Evolutionary conservation across 371 early-diverging fungal species (phyloP), one percentile per base, ranked within the genome.

Genomic region (Mucor velutinosus): DNA sequence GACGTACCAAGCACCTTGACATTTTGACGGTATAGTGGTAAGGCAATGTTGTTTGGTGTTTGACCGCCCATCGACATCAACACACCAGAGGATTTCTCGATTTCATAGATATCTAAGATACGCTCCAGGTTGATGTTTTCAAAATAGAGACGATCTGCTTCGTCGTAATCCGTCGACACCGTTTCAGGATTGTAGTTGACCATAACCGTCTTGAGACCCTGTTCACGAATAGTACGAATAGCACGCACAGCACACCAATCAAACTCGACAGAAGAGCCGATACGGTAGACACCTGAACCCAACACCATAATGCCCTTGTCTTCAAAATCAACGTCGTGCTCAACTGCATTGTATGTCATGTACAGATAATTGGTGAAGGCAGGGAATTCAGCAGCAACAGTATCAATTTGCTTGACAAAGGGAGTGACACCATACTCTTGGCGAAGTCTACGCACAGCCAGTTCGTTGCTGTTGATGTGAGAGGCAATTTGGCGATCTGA

Each of bases 181-280:
- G 98, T 97, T 72, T 97, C 98, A 4, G 98, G 98, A 76, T 97
- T 97, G 82, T 96, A 97, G 86, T 97, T 97, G 69, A 97, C 87
- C 96, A 97, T 97, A 69, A 97, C 86, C 5, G 97, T 96, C 84
- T 94, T 94, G 77, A 87, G 73, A 12, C 90, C 90, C 70, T 84
- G 80, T 63, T 87, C 83, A 57, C 96, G 93, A 49, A 97, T 84
- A 14, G 95, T 91, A 66, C 96, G 94, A 61, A 96, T 95, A 58
- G 94, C 91, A 29, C 93, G 87, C 32, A 97, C 97, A 33, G 92
- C 96, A 78, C 98, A 97, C 98, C 98, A 97, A 78, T 97, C 97
- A 75, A 97, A 97, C 75, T 97, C 97, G 19, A 96, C 96, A 64
- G 94, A 94, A 6, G 92, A 92, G 55, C 98, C 98, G 66, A 97